phyloP scores from a whole-genome alignment of 2,329 filamentous ascomycete species.

The Colletotrichum sp. region DNA sequence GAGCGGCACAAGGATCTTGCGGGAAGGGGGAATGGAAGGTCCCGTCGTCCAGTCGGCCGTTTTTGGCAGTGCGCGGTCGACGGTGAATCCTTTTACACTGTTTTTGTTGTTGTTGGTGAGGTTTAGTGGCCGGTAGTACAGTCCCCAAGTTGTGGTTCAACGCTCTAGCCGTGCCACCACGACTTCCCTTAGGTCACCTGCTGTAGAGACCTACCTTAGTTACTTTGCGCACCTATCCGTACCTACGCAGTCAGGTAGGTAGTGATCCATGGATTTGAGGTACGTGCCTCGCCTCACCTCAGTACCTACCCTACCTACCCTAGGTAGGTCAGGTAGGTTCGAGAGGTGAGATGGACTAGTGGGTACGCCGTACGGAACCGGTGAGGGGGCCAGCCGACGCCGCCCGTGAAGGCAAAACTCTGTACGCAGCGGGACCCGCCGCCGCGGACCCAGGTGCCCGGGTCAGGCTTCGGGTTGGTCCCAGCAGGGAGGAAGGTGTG shows the following conservation, averaged over 20 bases:
- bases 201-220: too few relatives aligned
- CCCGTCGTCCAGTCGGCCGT: not conserved
- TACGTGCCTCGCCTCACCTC: not conserved
- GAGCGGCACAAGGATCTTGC: not conserved
- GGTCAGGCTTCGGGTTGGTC: not conserved
- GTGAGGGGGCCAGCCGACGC: not conserved
- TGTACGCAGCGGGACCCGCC: not conserved
- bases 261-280: not conserved
- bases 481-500: slow-evolving; percentile 4
- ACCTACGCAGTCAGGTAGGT: not conserved
- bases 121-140: not conserved
- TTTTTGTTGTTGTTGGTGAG: not conserved
- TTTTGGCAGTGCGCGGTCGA: not conserved
- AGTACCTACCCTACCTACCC: too few relatives aligned
- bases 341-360: too few relatives aligned
- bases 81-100: not conserved
- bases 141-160: slow-evolving; percentile 12
- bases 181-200: not conserved
- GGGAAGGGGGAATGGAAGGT: not conserved
- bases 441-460: not conserved
- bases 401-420: not conserved
- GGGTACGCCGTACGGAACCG: not conserved
- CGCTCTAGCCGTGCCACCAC: not conserved
- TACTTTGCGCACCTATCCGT: too few relatives aligned
- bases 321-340: not conserved